Evolutionary conservation across 352 stramenopile genomes (phyloP).

Genomic region (Globisporangium iwayamae): DNA sequence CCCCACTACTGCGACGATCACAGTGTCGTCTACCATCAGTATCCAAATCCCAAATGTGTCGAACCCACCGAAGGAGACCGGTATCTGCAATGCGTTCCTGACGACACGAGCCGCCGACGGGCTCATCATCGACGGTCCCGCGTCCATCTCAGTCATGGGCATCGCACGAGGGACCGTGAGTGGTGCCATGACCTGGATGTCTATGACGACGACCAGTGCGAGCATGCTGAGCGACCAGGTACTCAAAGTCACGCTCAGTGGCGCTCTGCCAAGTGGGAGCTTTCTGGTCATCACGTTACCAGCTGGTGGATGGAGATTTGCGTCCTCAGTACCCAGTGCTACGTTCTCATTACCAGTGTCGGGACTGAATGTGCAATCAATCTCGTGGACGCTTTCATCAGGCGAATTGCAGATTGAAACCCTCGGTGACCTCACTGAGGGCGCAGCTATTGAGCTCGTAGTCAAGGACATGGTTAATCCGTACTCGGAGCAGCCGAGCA

Average conservation of each 20-base stretch:
- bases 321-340: slow-evolving; percentile 13
- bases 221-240: slow-evolving; percentile 56
- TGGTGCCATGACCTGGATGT: slow-evolving; percentile 35
- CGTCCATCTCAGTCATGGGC: slow-evolving; percentile 33
- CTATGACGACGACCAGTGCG: slow-evolving; percentile 34
- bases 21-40: slow-evolving; percentile 26
- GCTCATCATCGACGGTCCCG: slow-evolving; percentile 44
- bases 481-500: slow-evolving; percentile 24
- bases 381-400: slow-evolving; percentile 25
- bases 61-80: slow-evolving; percentile 56
- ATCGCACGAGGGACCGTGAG: slow-evolving; percentile 34
- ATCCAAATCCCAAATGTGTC: slow-evolving; percentile 32
- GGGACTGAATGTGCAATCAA: slow-evolving; percentile 29
- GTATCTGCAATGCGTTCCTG: slow-evolving; percentile 35
- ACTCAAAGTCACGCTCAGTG: slow-evolving; percentile 38
- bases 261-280: slow-evolving; percentile 49
- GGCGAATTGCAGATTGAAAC: slow-evolving; percentile 36
- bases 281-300: slow-evolving; percentile 35
- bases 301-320: slow-evolving; percentile 36
- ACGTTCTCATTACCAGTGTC: slow-evolving; percentile 30
- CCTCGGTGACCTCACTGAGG: slow-evolving; percentile 33
- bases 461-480: slow-evolving; percentile 55
- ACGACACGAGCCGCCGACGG: slow-evolving; percentile 34
- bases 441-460: slow-evolving; percentile 30
- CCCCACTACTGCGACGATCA: slow-evolving; percentile 16